phyloP scores from a whole-genome alignment of 176 grass and related monocot genomes.

The Oryza coarctata region DNA sequence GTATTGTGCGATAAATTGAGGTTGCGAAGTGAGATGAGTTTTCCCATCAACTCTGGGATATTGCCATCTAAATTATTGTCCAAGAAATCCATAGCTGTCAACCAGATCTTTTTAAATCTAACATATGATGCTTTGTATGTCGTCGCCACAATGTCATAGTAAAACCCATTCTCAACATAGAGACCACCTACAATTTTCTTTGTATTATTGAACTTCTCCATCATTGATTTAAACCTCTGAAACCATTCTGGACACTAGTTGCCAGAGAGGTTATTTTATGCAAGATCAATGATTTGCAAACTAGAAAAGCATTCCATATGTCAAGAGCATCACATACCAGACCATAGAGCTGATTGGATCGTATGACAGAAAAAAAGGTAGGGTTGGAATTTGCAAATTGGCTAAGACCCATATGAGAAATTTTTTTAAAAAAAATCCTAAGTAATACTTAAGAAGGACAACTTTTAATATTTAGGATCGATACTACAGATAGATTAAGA shows the following conservation, averaged over 20 bases:
- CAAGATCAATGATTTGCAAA: conserved; percentile 36
- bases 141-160: background rate
- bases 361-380: too few species aligned
- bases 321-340: background rate
- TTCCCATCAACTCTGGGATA: conserved; percentile 11
- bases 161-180: background rate
- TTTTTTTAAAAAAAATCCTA: too few species aligned
- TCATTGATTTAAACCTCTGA: background rate
- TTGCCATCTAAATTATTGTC: background rate
- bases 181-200: fast-evolving
- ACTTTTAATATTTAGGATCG: too few species aligned
- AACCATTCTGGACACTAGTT: conserved; percentile 14
- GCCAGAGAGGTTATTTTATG: conserved; percentile 8
- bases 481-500: too few species aligned
- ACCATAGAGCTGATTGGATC: conserved; percentile 27
- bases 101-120: background rate
- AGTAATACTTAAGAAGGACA: too few species aligned
- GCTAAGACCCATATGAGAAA: too few species aligned
- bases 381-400: too few species aligned
- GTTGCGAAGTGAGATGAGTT: background rate
- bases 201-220: background rate
- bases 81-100: background rate
- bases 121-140: background rate
- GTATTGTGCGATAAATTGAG: conserved; percentile 18
- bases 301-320: background rate